phyloP scores from a whole-genome alignment of 176 grass and related monocot genomes.

The Triticum timopheevii region DNA sequence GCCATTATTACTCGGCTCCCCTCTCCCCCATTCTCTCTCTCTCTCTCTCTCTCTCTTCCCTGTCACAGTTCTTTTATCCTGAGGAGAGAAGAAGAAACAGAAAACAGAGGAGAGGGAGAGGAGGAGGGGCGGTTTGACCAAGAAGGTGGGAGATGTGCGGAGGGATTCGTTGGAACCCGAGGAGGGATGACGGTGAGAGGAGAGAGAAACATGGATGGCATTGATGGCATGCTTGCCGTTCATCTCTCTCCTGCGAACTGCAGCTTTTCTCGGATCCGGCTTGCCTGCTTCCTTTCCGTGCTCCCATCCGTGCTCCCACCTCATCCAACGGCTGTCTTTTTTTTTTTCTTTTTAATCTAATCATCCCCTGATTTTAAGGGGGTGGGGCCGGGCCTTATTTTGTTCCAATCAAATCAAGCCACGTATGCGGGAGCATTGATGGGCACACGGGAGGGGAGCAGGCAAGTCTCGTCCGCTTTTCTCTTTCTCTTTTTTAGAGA shows the following conservation, averaged over 20 bases:
- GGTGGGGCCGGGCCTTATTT: no score
- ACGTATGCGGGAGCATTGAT: no score
- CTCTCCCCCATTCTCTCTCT: neutral
- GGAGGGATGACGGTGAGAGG: slow-evolving; percentile 11
- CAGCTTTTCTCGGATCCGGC: neutral
- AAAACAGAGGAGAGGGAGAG: slow-evolving; percentile 5
- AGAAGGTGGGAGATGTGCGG: slow-evolving; percentile 41
- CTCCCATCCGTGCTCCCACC: no score
- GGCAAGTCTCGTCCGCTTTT: no score
- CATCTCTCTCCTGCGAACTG: slow-evolving; percentile 11
- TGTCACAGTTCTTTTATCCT: slow-evolving; percentile 20
- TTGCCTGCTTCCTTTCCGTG: no score
- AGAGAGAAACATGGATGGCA: neutral
- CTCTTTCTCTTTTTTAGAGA: neutral
- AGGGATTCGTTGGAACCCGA: slow-evolving; percentile 60
- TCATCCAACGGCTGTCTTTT: no score
- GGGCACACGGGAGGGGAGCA: no score
- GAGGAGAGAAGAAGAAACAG: neutral
- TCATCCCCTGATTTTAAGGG: no score
- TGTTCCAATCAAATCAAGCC: no score
- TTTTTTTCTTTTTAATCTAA: no score
- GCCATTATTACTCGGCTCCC: slow-evolving; percentile 35
- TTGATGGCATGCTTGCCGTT: slow-evolving; percentile 30
- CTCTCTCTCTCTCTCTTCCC: slow-evolving; percentile 27
- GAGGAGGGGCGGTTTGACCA: slow-evolving; percentile 59